Conservation (phyloP, 306 rosid genomes). For the Ormosia semicastrata region DNA sequence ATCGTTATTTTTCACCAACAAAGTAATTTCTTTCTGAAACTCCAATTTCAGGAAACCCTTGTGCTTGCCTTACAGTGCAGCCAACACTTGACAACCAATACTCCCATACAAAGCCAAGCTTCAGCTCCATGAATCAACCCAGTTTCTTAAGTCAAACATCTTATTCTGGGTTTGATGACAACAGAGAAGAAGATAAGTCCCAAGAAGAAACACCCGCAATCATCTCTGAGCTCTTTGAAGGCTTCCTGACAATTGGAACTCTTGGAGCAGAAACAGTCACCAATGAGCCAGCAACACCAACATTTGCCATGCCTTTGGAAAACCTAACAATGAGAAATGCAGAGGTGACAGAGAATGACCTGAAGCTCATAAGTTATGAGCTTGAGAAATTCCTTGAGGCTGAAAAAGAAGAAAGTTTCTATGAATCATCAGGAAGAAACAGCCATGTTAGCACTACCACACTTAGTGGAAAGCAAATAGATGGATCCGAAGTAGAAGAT, state of each 20-base stretch:
- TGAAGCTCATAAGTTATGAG: conserved; percentile 68
- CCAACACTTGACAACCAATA: conserved; percentile 55
- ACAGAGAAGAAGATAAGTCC: conserved; percentile 29
- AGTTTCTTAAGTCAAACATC: conserved; percentile 31
- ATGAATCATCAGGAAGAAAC: conserved; percentile 68
- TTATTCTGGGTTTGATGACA: conserved; percentile 38
- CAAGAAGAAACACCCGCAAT: conserved; percentile 44
- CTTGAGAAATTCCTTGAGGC: conserved; percentile 79
- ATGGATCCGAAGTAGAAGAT: conserved; percentile 58
- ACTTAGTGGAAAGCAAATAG: conserved; percentile 57
- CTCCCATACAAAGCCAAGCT: conserved; percentile 46
- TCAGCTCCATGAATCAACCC: conserved; percentile 39
- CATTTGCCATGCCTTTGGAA: conserved; percentile 65
- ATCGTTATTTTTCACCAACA: conserved; percentile 14
- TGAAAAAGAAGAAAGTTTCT: conserved; percentile 55
- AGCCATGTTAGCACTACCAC: conserved; percentile 70
- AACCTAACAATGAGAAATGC: conserved; percentile 40
- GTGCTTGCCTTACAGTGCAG: conserved; percentile 57
- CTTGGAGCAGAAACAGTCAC: conserved; percentile 59
- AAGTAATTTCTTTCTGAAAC: conserved; percentile 34
- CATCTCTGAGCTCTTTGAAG: conserved; percentile 69
- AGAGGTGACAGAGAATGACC: conserved; percentile 67
- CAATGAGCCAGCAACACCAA: conserved; percentile 77
- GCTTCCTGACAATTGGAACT: conserved; percentile 93
- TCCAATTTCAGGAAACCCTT: conserved; percentile 66